Evolutionary conservation across 257 asterid species (phyloP).

Genomic region (Osmanthus fragrans): DNA sequence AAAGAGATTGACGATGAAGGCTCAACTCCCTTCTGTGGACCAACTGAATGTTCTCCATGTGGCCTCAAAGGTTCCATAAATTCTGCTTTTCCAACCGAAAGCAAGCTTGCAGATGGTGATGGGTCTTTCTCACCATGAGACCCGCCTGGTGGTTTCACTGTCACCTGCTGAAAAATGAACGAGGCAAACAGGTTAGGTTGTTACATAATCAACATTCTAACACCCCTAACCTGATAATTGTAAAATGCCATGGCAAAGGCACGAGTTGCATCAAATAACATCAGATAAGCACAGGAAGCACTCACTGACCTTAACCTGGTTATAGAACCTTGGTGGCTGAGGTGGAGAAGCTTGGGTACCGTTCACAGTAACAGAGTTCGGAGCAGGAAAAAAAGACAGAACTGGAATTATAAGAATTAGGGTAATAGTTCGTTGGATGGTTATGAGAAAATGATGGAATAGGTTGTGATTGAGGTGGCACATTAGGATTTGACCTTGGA

Average conservation of each 20-base stretch:
- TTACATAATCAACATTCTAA: slow-evolving; percentile 10
- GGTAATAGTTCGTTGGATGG: slow-evolving; percentile 50
- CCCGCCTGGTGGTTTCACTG: slow-evolving; percentile 64
- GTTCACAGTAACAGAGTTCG: slow-evolving; percentile 56
- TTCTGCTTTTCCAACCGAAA: slow-evolving; percentile 48
- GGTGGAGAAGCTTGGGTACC: slow-evolving; percentile 46
- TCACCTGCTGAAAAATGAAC: slow-evolving; percentile 47
- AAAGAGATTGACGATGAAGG: slow-evolving; percentile 37
- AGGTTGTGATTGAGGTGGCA: slow-evolving; percentile 67
- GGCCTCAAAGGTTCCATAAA: slow-evolving; percentile 37
- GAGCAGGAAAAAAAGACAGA: slow-evolving; percentile 43
- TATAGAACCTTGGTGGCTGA: slow-evolving; percentile 62
- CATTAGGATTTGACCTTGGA: slow-evolving; percentile 58
- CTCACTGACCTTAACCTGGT: slow-evolving; percentile 56
- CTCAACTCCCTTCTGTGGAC: slow-evolving; percentile 43
- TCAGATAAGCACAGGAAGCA: slow-evolving; percentile 6
- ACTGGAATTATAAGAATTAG: slow-evolving; percentile 55
- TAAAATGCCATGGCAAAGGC: slow-evolving; percentile 1
- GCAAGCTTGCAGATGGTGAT: slow-evolving; percentile 37
- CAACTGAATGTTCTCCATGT: slow-evolving; percentile 32
- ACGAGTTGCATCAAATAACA: not conserved
- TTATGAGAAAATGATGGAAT: slow-evolving; percentile 60
- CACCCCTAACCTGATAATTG: slow-evolving; percentile 1
- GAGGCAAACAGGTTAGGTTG: not conserved
- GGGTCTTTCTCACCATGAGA: slow-evolving; percentile 56